These are phyloP conservation scores for Fusarium setosum DNA, from an alignment of 2,329 filamentous ascomycete species.

Conservation along the genomic window DNA sequence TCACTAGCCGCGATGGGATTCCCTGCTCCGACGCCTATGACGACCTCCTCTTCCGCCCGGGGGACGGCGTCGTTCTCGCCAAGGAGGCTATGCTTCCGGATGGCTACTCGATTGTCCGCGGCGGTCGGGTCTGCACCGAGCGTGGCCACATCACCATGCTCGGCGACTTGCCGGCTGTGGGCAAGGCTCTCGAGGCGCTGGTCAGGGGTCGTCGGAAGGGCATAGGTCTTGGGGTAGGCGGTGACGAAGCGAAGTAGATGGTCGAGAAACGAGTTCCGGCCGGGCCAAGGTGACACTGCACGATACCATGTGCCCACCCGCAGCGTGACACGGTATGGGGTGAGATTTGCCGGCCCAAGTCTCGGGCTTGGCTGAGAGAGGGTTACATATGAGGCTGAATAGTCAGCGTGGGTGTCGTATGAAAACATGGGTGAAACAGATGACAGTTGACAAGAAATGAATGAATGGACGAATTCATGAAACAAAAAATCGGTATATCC, in stretches of 20 bases:
- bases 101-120: slow-evolving; percentile 79
- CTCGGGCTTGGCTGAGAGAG: background rate
- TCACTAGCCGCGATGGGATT: slow-evolving; percentile 79
- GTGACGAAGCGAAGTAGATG: slow-evolving; percentile 8
- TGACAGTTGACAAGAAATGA: background rate
- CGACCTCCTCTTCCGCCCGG: slow-evolving; percentile 85
- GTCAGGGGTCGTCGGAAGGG: slow-evolving; percentile 75
- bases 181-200: slow-evolving; percentile 77
- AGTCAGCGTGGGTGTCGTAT: background rate
- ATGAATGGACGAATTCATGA: slow-evolving; percentile 12
- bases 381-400: background rate
- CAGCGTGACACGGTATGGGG: slow-evolving; percentile 18
- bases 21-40: slow-evolving; percentile 83
- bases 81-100: slow-evolving; percentile 85
- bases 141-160: slow-evolving; percentile 89
- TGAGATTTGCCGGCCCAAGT: slow-evolving; percentile 1
- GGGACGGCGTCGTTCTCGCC: slow-evolving; percentile 90
- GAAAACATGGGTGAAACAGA: background rate
- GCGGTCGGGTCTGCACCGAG: slow-evolving; percentile 82
- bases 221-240: slow-evolving; percentile 69
- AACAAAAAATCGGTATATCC: slow-evolving; percentile 2
- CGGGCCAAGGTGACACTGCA: slow-evolving; percentile 25
- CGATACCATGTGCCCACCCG: slow-evolving; percentile 11
- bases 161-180: slow-evolving; percentile 85
- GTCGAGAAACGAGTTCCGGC: slow-evolving; percentile 9